Evolutionary conservation across 192 early-diverging fungal genomes (phyloP), one percentile per base, ranked within the genome.

Genomic region (Lunasporangiospora selenospora): DNA sequence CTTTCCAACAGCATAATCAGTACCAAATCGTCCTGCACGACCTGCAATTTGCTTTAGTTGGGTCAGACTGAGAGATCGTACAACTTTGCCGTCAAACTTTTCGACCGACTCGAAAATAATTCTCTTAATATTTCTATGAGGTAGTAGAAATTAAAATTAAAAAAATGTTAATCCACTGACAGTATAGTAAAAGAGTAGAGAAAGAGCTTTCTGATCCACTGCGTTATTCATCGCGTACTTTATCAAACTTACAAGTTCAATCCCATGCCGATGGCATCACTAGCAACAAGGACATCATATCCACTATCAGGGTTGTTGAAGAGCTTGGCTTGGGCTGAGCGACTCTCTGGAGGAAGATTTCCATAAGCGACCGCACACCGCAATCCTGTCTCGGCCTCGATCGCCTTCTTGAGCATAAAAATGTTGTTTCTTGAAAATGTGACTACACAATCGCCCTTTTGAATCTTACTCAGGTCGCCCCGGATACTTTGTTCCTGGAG

Each of bases 191-290:
- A 39, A 19, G 15, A 39, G 1, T 38, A 19, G 2, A 6, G 1
- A 39, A n/a, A n/a, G n/a, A n/a, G n/a, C n/a, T n/a, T n/a, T n/a
- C 15, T 27, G 34, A 54, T 24, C 33, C 16, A 15, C 11, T 30
- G 27, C 30, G 3, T 24, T 43, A 45, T 42, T 44, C 38, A 32
- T 27, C 0, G 27, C 7, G 12, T 34, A 24, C 8, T 49, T 62
- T 16, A 39, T 3, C 2, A 8, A 15, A 60, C 82, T 57, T 69
- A 91, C 87, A 99, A 60, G 71, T 99, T 99, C 11, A 97, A 81
- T 0, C 97, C 97, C 97, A 99, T 99, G 23, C 97, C 97, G 44
- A 99, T 87, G 1, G 97, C 97, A 80, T 99, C 97, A 54, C 92
- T 93, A 6, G 97, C 95, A 13, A 99, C 92, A 19, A 99, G 76